Evolutionary conservation across 768 basidiomycete species (phyloP), one percentile per base, ranked within the genome.

Genomic region (Tubosaeta brunneosetosa): DNA sequence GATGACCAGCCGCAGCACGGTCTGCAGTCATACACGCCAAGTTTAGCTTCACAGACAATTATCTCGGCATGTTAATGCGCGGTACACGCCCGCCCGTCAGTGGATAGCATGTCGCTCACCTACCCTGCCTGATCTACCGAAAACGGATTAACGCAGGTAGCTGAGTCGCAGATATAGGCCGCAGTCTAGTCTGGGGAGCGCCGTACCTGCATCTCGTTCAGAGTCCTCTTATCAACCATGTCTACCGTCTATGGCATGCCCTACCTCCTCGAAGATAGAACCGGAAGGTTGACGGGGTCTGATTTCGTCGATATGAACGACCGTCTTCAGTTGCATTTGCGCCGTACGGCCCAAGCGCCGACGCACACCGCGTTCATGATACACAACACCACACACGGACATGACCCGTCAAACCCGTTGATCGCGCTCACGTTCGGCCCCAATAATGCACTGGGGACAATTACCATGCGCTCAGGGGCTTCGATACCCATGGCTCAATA

Each of bases 261-360:
- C 36, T 79, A 71, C 66, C 77, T 86, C 59, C 79, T 88, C 51
- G 82, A 85, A 62, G 85, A 87, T 70, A 78, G 71, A 50, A 78
- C 77, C 6, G 84, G 84, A 4, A 67, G 61, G 33, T 66, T 83
- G 34, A 69, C 71, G 12, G 81, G 77, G 33, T 78, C 83, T 4
- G 77, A 82, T 17, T 88, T 83, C 61, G 62, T 76, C 45, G 86
- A 88, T 67, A 71, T 85, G 56, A 73, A 86, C 65, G 81, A 80
- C 44, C 82, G 85, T 17, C 73, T 84, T 62, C 71, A 70, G 29
- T 69, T 84, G 55, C 65, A 62, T 47, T 70, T 82, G 50, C 74
- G 77, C 33, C 77, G 80, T 55, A 82, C 77, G 9, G 70, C 73
- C 0, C 69, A 71, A 37, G 74, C 74, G 48, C 22, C 70, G 8